A percentile compares a stretch with the other conserved stretches of the same genome.
These are phyloP conservation scores for Sugiyamaella smithiae DNA, from an alignment of 805 yeast genomes.

Conservation along the genomic window DNA sequence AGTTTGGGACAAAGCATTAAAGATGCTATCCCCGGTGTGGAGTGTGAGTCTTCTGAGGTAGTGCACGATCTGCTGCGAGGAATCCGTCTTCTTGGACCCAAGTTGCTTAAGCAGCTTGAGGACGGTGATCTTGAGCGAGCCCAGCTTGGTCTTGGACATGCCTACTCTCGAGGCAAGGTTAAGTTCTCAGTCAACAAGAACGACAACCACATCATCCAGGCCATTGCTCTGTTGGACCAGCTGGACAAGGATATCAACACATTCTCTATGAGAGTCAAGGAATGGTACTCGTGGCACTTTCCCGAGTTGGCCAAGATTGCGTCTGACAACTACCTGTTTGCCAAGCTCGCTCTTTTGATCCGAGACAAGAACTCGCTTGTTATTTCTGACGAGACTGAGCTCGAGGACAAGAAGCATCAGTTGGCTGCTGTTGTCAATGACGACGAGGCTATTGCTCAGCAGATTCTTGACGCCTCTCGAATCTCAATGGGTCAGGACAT, in stretches of 20 bases:
- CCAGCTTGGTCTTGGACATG: conserved; percentile 97
- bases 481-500: conserved; percentile 99
- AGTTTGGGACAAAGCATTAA: conserved; percentile 96
- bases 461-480: conserved; percentile 89
- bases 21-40: conserved; percentile 83
- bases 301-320: conserved; percentile 93
- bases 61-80: conserved; percentile 96
- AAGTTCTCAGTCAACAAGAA: conserved; percentile 98
- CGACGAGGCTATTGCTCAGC: conserved; percentile 88
- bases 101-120: conserved; percentile 85
- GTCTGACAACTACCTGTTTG: conserved; percentile 83
- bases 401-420: conserved; percentile 61
- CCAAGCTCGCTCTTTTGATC: conserved; percentile 76
- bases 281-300: conserved; percentile 99
- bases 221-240: conserved; percentile 95
- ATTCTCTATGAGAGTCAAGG: conserved; percentile 94
- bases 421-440: conserved; percentile 87
- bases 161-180: conserved; percentile 98
- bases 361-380: conserved; percentile 81
- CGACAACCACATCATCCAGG: conserved; percentile 98
- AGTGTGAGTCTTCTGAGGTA: conserved; percentile 85
- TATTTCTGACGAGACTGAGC: conserved; percentile 41
- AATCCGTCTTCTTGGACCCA: conserved; percentile 83
- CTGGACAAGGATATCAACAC: conserved; percentile 98
- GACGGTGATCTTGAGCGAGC: conserved; percentile 97